Conservation (phyloP, 495 filamentous ascomycete species). For the Eremomyces bilateralis region DNA sequence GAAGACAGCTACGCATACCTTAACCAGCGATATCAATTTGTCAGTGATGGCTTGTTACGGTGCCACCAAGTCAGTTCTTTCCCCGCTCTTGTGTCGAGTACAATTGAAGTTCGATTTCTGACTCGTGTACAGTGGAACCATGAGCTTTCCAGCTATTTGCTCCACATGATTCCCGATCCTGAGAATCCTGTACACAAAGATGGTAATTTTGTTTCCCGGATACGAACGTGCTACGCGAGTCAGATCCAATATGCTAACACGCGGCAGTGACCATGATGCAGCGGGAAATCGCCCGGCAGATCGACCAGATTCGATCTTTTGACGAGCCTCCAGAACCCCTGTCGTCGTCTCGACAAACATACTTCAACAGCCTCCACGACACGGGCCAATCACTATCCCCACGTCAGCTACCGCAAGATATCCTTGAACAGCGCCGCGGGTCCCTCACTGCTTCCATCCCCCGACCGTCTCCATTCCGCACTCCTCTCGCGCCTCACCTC, state of each 20-base stretch:
- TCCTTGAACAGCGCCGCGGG: conserved; percentile 55
- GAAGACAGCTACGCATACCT: conserved; percentile 68
- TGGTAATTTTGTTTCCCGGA: conserved; percentile 19
- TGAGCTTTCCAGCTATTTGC: conserved; percentile 52
- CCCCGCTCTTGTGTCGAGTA: conserved; percentile 2
- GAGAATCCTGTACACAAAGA: conserved; percentile 36
- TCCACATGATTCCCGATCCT: conserved; percentile 45
- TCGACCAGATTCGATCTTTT: conserved; percentile 43
- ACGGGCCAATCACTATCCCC: conserved; percentile 69
- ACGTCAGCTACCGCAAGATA: conserved; percentile 68
- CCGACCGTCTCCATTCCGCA: conserved; percentile 37
- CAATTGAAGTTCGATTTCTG: conserved; percentile 9
- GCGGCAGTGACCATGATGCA: conserved; percentile 53
- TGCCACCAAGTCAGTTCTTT: conserved; percentile 41
- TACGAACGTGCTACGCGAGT: background rate
- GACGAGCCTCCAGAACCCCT: conserved; percentile 62
- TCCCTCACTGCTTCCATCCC: conserved; percentile 22
- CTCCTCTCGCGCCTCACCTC: conserved; percentile 59
- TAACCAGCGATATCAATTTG: conserved; percentile 56
- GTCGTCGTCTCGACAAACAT: conserved; percentile 53
- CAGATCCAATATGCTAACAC: background rate
- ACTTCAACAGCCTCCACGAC: conserved; percentile 45
- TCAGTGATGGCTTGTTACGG: conserved; percentile 61
- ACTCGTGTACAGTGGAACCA: conserved; percentile 34
- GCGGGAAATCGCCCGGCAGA: conserved; percentile 64